Evolutionary conservation across 805 yeast species (phyloP).

Genomic region (Saccharomycopsis schoenii): DNA sequence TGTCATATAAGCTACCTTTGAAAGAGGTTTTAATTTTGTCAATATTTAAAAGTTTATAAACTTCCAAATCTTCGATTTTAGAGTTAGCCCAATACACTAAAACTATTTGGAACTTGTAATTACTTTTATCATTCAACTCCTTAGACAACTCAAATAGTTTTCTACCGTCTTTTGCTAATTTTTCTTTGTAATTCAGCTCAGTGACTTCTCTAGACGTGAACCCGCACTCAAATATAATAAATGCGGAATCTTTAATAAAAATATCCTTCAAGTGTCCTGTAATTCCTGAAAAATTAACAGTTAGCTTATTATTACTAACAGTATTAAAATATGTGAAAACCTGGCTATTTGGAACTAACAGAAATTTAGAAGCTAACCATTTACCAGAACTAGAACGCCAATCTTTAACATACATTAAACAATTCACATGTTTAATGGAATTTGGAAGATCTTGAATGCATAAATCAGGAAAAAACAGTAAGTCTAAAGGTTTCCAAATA

Average conservation of each 20-base stretch:
- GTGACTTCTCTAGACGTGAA: conserved; percentile 21
- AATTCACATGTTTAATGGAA: not conserved
- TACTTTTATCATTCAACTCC: conserved; percentile 28
- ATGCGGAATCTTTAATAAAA: conserved; percentile 32
- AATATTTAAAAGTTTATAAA: conserved; percentile 8
- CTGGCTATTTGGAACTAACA: conserved; percentile 27
- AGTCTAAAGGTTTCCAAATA: conserved; percentile 38
- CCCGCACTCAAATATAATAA: conserved; percentile 47
- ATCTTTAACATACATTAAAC: conserved; percentile 24
- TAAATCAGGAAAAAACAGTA: conserved; percentile 18
- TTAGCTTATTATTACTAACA: conserved; percentile 24
- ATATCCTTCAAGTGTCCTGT: conserved; percentile 23
- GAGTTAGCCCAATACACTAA: conserved; percentile 34
- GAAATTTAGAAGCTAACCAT: conserved; percentile 41
- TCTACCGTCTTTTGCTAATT: conserved; percentile 30
- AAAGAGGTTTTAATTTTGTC: conserved; percentile 7
- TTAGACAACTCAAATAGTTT: conserved; percentile 29
- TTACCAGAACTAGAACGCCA: conserved; percentile 37
- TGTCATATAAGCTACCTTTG: conserved; percentile 5
- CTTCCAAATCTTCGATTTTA: conserved; percentile 3
- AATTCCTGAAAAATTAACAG: conserved; percentile 28
- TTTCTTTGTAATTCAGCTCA: conserved; percentile 21
- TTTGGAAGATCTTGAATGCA: not conserved
- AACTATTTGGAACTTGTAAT: conserved; percentile 31
- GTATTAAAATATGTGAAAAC: conserved; percentile 24